Evolutionary conservation across 306 rosid species (phyloP).

Genomic region (Dalbergia cochinchinensis): DNA sequence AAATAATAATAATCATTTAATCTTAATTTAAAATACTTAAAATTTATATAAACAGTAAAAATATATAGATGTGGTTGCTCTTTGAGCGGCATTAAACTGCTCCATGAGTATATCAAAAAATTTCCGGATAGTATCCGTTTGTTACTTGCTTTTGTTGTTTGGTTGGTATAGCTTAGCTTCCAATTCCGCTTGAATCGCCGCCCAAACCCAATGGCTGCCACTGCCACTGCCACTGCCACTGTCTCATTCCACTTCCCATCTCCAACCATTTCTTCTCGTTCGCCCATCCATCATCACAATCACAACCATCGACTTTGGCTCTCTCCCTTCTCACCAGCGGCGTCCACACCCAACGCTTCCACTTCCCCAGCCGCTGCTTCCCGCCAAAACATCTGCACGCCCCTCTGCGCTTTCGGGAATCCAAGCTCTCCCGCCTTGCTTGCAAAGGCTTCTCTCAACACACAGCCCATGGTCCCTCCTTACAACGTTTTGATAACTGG

Average conservation of each 20-base stretch:
- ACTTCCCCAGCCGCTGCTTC: constrained; percentile 42
- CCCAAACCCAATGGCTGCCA: constrained; percentile 41
- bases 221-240: neutral
- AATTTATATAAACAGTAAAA: too few species aligned
- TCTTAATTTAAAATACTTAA: too few species aligned
- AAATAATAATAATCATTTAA: too few species aligned
- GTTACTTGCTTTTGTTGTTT: neutral
- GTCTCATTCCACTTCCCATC: constrained; percentile 18
- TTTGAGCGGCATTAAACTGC: too few species aligned
- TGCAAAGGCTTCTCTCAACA: constrained; percentile 41
- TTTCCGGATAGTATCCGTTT: neutral
- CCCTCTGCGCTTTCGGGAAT: constrained; percentile 16
- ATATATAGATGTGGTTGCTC: too few species aligned
- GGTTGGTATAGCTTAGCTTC: neutral
- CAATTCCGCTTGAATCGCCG: neutral
- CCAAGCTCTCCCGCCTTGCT: constrained; percentile 9
- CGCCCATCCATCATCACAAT: neutral
- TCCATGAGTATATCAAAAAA: too few species aligned
- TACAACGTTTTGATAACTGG: constrained; percentile 92
- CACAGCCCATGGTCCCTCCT: constrained; percentile 76
- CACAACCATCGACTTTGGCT: neutral
- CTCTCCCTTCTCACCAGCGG: constrained; percentile 7
- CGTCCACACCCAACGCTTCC: constrained; percentile 23
- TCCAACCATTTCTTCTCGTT: constrained; percentile 30
- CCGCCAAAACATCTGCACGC: constrained; percentile 40